These are phyloP conservation scores for Pelargonium nanum DNA, from an alignment of 345 rosid genomes.

Conservation along the genomic window DNA sequence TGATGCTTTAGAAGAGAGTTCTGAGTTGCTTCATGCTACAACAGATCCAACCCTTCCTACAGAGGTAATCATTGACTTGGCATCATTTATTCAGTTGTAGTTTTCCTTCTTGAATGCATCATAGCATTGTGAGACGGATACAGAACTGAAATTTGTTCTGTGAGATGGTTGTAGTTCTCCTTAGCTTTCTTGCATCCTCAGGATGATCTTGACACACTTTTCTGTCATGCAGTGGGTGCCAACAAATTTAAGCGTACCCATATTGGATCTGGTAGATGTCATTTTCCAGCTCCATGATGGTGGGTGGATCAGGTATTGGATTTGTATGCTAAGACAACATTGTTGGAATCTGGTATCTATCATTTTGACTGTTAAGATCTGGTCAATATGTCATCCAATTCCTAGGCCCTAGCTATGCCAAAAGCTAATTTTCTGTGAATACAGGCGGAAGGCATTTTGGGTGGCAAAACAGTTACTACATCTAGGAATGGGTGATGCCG, in stretches of 20 bases:
- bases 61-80: slow-evolving; percentile 52
- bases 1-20: slow-evolving; percentile 25
- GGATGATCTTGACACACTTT: neutral
- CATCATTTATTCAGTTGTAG: slow-evolving; percentile 29
- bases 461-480: slow-evolving; percentile 94
- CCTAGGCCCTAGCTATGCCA: no score
- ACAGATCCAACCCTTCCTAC: slow-evolving; percentile 37
- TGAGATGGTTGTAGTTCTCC: no score
- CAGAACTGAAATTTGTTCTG: slow-evolving; percentile 23
- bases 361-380: slow-evolving; percentile 1
- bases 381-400: slow-evolving; percentile 10
- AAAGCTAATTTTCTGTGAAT: neutral
- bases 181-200: no score
- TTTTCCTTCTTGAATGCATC: neutral
- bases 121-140: slow-evolving; percentile 2
- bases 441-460: slow-evolving; percentile 96
- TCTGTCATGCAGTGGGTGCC: slow-evolving; percentile 41
- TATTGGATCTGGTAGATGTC: slow-evolving; percentile 28
- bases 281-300: slow-evolving; percentile 95
- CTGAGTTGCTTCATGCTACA: slow-evolving; percentile 29
- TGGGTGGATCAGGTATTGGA: slow-evolving; percentile 90
- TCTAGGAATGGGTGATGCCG: slow-evolving; percentile 99
- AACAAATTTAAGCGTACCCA: slow-evolving; percentile 61
- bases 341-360: neutral
- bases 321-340: neutral